Conservation (phyloP, 2,329 filamentous ascomycete genomes). For the Metarhizium humberi region DNA sequence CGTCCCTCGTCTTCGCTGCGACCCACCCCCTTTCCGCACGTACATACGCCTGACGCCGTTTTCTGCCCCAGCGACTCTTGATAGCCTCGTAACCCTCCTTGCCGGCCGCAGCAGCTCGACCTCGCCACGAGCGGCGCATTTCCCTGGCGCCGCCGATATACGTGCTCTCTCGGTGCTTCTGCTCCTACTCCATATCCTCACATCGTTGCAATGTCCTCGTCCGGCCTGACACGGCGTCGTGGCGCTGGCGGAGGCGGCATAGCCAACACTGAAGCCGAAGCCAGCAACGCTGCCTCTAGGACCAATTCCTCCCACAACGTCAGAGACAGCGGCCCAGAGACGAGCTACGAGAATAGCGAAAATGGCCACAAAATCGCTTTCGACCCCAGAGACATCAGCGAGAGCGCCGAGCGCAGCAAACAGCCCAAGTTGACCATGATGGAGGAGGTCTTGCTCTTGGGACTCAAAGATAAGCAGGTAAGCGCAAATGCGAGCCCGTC, state of each 20-base stretch:
- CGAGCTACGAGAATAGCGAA: slow-evolving; percentile 83
- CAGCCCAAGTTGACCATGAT: slow-evolving; percentile 97
- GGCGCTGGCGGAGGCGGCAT: slow-evolving; percentile 58
- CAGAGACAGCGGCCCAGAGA: slow-evolving; percentile 53
- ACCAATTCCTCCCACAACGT: slow-evolving; percentile 46
- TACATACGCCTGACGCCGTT: background rate
- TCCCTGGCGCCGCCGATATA: slow-evolving; percentile 2
- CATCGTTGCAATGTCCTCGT: slow-evolving; percentile 26
- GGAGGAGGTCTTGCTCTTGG: slow-evolving; percentile 94
- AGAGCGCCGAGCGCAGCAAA: slow-evolving; percentile 92
- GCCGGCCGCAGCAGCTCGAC: background rate
- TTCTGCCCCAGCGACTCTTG: background rate
- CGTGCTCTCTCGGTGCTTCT: background rate
- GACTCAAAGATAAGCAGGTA: slow-evolving; percentile 98
- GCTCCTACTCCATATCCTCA: background rate
- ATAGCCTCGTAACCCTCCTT: background rate
- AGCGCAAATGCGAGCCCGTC: slow-evolving; percentile 3
- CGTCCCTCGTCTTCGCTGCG: slow-evolving; percentile 1
- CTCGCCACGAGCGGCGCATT: slow-evolving; percentile 7
- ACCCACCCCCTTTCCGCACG: slow-evolving; percentile 1
- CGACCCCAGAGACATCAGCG: slow-evolving; percentile 93
- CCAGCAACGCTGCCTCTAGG: slow-evolving; percentile 44
- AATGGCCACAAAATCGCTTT: slow-evolving; percentile 99
- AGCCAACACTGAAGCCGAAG: slow-evolving; percentile 47
- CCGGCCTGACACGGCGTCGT: slow-evolving; percentile 55